Percentiles rank a stretch among this genome's conserved stretches.
Evolutionary conservation across 2,329 filamentous ascomycete species (phyloP).

Genomic region (Phialophora expanda): DNA sequence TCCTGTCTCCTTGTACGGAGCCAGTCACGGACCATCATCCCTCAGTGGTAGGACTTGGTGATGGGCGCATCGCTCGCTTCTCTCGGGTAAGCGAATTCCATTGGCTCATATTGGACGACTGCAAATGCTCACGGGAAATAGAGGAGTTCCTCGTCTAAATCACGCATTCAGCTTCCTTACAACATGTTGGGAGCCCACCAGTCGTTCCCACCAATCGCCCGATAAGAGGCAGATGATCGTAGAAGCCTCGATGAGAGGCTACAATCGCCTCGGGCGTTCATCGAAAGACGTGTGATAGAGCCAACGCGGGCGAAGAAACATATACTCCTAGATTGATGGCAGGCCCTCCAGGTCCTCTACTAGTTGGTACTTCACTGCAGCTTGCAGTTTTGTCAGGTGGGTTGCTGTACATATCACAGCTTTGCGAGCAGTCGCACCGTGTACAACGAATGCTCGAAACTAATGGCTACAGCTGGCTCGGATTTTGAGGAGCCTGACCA

Average conservation of each 20-base stretch:
- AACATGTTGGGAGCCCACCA: neutral
- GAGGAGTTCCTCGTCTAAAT: neutral
- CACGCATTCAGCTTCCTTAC: neutral
- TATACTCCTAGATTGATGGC: neutral
- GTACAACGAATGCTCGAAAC: neutral
- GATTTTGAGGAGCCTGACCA: neutral
- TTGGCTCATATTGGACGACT: slow-evolving; percentile 1
- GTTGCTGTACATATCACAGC: neutral
- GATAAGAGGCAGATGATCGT: neutral
- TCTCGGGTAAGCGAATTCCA: neutral
- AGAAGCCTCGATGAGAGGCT: neutral
- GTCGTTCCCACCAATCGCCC: neutral
- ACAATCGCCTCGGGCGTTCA: neutral
- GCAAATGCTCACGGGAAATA: no score
- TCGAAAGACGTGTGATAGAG: neutral
- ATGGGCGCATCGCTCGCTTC: neutral
- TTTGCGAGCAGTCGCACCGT: neutral
- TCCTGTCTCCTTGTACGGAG: neutral
- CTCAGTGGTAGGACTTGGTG: neutral
- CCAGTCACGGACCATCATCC: neutral
- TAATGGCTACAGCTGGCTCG: neutral
- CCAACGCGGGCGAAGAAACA: no score
- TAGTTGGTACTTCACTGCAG: neutral
- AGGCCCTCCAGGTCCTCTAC: no score
- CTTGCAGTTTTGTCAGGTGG: neutral